Conservation (phyloP, 2,329 filamentous ascomycete species). For the Penicillium sp. region DNA sequence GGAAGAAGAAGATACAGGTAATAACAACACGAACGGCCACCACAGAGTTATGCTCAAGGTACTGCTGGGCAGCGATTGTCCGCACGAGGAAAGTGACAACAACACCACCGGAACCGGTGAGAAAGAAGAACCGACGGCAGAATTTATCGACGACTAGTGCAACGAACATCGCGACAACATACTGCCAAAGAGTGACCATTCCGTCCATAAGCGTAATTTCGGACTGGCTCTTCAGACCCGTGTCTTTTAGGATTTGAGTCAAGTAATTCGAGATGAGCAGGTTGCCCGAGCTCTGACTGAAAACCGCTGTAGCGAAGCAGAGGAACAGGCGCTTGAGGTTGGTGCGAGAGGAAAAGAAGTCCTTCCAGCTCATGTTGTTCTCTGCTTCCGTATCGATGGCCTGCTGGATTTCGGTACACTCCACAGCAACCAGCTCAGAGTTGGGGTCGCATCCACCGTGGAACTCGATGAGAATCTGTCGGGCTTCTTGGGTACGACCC, state of each 20-base stretch:
- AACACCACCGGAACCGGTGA: conserved; percentile 39
- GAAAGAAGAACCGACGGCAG: conserved; percentile 42
- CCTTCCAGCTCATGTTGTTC: conserved; percentile 45
- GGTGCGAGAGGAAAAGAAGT: conserved; percentile 40
- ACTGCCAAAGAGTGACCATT: conserved; percentile 43
- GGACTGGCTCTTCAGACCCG: conserved; percentile 37
- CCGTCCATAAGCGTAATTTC: conserved; percentile 44
- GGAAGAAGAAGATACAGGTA: conserved; percentile 46
- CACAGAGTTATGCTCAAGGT: conserved; percentile 24
- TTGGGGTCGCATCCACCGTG: conserved; percentile 50
- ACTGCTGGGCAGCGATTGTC: conserved; percentile 51
- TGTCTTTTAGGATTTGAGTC: conserved; percentile 38
- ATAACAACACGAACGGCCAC: conserved; percentile 37
- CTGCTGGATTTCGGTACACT: conserved; percentile 52
- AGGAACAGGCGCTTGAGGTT: conserved; percentile 45
- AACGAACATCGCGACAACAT: conserved; percentile 42
- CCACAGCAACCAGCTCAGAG: conserved; percentile 48
- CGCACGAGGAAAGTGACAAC: conserved; percentile 48
- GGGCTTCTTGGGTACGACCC: conserved; percentile 52
- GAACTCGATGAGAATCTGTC: conserved; percentile 51
- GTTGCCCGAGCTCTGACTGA: conserved; percentile 45
- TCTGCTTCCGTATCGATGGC: conserved; percentile 48
- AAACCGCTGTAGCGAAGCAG: conserved; percentile 43
- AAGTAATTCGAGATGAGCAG: conserved; percentile 46
- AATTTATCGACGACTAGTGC: conserved; percentile 37